Conservation (phyloP, 495 filamentous ascomycete species). For the Neurospora sp. region DNA sequence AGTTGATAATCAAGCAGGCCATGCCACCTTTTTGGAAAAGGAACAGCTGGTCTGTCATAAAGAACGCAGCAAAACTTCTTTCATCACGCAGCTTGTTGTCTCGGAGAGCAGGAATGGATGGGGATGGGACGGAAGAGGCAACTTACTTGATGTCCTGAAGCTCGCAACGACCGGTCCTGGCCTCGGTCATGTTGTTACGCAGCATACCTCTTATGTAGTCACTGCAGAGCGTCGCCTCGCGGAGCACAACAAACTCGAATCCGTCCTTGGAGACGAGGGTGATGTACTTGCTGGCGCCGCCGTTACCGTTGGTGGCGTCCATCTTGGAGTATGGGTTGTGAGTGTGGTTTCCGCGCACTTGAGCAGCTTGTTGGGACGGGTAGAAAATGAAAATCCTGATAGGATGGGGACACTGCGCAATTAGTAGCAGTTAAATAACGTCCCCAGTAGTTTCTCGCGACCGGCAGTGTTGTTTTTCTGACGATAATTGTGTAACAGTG, state of each 20-base stretch:
- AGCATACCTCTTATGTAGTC: constrained; percentile 79
- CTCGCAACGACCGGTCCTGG: constrained; percentile 50
- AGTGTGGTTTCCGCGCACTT: background rate
- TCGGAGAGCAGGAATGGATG: background rate
- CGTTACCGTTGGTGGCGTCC: constrained; percentile 9
- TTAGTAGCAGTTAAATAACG: background rate
- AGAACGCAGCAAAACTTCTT: constrained; percentile 29
- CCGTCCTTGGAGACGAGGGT: constrained; percentile 81
- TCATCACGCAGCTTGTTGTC: constrained; percentile 27
- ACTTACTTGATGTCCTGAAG: constrained; percentile 68
- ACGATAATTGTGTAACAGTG: background rate
- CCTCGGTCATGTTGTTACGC: constrained; percentile 69
- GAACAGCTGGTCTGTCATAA: constrained; percentile 24
- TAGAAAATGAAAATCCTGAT: background rate
- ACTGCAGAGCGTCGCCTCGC: constrained; percentile 64
- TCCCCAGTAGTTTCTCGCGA: background rate
- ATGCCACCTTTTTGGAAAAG: background rate
- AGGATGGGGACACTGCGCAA: background rate
- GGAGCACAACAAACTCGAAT: constrained; percentile 77
- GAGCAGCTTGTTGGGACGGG: background rate
- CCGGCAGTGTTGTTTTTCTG: background rate
- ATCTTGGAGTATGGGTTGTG: constrained; percentile 4
- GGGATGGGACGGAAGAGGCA: background rate
- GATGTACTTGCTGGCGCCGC: constrained; percentile 50
- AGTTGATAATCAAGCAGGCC: constrained; percentile 39